These are phyloP conservation scores for Leccinum uliginosum DNA, from an alignment of 768 basidiomycete species.

Conservation along the genomic window DNA sequence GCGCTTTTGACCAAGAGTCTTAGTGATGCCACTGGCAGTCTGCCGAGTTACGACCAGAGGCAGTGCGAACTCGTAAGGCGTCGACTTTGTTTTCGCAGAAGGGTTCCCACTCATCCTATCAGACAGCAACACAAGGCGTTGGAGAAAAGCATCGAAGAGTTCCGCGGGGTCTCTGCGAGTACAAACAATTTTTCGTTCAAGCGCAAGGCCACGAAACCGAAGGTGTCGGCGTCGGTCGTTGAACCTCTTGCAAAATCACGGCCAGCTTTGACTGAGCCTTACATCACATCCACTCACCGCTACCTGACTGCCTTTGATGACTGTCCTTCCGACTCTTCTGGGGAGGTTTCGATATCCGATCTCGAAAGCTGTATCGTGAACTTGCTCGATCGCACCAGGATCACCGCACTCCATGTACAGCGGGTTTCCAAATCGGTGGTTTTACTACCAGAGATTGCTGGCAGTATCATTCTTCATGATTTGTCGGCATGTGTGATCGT, in stretches of 20 bases:
- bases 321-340: constrained; percentile 35
- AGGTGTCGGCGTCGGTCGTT: neutral
- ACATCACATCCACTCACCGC: constrained; percentile 39
- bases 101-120: constrained; percentile 9
- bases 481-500: constrained; percentile 60
- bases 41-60: constrained; percentile 72
- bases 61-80: constrained; percentile 61
- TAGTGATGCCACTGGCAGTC: constrained; percentile 55
- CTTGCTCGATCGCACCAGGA: constrained; percentile 33
- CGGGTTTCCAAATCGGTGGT: constrained; percentile 58
- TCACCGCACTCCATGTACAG: constrained; percentile 35
- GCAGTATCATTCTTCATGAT: constrained; percentile 72
- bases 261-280: constrained; percentile 25
- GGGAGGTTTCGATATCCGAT: constrained; percentile 59
- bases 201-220: constrained; percentile 33
- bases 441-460: constrained; percentile 58
- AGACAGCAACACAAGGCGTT: constrained; percentile 62
- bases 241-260: neutral
- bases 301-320: constrained; percentile 38
- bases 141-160: constrained; percentile 50
- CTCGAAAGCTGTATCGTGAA: constrained; percentile 70
- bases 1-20: constrained; percentile 60
- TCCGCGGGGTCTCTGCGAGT: constrained; percentile 41
- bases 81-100: neutral
- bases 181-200: constrained; percentile 72